A percentile compares a stretch with the other conserved stretches of the same genome.
phyloP scores from a whole-genome alignment of 148 eudicot species.

The Cornus suecica region DNA sequence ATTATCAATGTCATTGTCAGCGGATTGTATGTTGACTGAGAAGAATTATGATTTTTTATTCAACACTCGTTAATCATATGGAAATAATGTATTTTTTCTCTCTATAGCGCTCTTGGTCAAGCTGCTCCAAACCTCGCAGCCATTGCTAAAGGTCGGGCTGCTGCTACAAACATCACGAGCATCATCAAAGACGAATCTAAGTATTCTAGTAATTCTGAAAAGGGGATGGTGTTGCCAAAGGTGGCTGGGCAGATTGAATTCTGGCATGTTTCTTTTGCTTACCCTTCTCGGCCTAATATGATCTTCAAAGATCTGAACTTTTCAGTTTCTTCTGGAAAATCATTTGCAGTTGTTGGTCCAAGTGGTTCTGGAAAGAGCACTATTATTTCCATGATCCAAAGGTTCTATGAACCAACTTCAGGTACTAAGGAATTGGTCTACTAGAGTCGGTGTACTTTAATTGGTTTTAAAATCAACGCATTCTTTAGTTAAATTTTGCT shows the following conservation, averaged over 20 bases:
- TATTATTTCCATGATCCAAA: slow-evolving; percentile 54
- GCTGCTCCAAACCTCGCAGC: slow-evolving; percentile 71
- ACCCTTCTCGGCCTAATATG: slow-evolving; percentile 56
- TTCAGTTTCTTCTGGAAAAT: slow-evolving; percentile 53
- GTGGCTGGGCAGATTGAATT: slow-evolving; percentile 55
- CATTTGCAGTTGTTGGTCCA: slow-evolving; percentile 69
- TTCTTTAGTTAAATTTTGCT: neutral
- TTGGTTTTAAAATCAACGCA: neutral
- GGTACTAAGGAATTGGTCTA: slow-evolving; percentile 30
- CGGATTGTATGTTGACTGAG: slow-evolving; percentile 56
- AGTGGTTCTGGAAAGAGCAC: slow-evolving; percentile 88
- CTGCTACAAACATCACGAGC: slow-evolving; percentile 45
- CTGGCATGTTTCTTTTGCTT: slow-evolving; percentile 46
- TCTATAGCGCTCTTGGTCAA: slow-evolving; percentile 72
- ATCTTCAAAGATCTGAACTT: slow-evolving; percentile 53
- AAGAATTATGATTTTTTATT: neutral
- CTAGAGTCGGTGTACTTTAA: neutral
- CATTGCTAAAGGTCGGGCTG: slow-evolving; percentile 60
- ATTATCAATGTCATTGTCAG: slow-evolving; percentile 64
- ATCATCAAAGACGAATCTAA: slow-evolving; percentile 42
- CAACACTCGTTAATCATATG: neutral
- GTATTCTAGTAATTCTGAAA: slow-evolving; percentile 18
- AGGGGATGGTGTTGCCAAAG: slow-evolving; percentile 31
- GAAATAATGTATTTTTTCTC: neutral
- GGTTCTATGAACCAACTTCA: slow-evolving; percentile 61